A percentile compares a stretch with the other conserved stretches of the same genome.
phyloP scores from a whole-genome alignment of 495 filamentous ascomycete species.

The Talaromyces proteolyticus region DNA sequence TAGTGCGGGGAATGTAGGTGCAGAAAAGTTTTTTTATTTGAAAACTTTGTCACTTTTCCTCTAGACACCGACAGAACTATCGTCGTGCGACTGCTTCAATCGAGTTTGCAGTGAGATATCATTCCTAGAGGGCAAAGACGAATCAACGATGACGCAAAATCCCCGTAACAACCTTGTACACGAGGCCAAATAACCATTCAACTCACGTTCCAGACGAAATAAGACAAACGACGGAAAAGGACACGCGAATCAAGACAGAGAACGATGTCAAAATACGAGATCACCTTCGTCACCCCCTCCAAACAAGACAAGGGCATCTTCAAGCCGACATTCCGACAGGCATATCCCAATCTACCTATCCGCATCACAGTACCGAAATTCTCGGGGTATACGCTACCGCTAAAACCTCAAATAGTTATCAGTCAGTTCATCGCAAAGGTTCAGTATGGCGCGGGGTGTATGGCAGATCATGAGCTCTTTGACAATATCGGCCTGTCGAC shows the following conservation, averaged over 20 bases:
- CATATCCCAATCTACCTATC: neutral
- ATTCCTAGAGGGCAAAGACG: too few species aligned
- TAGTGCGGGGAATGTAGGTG: too few species aligned
- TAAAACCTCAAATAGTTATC: neutral
- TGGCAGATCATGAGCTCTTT: neutral
- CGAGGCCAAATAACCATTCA: too few species aligned
- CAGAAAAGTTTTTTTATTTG: too few species aligned
- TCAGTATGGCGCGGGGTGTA: neutral
- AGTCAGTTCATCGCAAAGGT: constrained; percentile 1
- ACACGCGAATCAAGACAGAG: neutral
- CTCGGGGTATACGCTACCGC: neutral
- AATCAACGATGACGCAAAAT: too few species aligned
- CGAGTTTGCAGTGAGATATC: too few species aligned
- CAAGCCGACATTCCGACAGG: neutral
- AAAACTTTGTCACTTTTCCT: too few species aligned
- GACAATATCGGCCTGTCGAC: neutral
- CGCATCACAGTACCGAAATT: neutral
- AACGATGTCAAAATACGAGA: neutral
- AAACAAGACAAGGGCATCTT: constrained; percentile 1
- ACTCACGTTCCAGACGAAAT: too few species aligned
- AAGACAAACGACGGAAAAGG: too few species aligned
- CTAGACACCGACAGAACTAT: too few species aligned
- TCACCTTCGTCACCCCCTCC: neutral
- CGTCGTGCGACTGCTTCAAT: too few species aligned
- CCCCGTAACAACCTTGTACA: too few species aligned